Evolutionary conservation across 1,284 basidiomycete genomes (phyloP), one percentile per base, ranked within the genome.

Genomic region (Ustilago loliicola): DNA sequence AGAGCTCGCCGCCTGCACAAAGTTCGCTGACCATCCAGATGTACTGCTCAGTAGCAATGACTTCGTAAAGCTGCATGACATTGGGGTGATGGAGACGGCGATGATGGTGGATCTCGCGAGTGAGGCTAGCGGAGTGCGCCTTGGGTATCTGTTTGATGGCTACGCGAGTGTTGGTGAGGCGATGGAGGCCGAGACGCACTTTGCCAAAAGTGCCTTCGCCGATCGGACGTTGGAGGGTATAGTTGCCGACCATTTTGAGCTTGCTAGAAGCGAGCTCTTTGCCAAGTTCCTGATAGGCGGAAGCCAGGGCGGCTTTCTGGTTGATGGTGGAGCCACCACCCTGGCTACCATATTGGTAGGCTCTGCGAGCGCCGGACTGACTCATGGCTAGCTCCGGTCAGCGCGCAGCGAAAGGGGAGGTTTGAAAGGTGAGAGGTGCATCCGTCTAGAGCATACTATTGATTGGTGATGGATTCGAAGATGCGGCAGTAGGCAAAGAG

Each of bases 91-190:
- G 96, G 9, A 99, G 90, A 55, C 95, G 92, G 34, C 97, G 93
- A 88, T 99, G 97, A 84, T 99, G 96, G 85, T 99, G 96, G 67
- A 99, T 96, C 88, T 99, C 97, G 75, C 97, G 91, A 15, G 96
- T 99, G 56, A 99, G 90, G 56, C 53, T 94, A 90, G 76, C 87
- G 57, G 71, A 85, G 47, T 29, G 94, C 89, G 56, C 94, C 87
- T 98, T 98, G 40, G 96, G 95, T 73, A 99, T 95, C 87, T 98
- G 96, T 88, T 99, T 99, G 88, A 99, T 93, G 59, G 96, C 96
- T 74, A 98, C 75, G 19, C 72, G 76, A 8, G 69, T 72, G 55
- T 74, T 78, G 38, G 95, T 95, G 56, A 96, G 89, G 69, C 95
- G 93, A 87, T 98, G 95, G 1, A 93, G 95, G 54, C 94, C 95